Evolutionary conservation across 345 rosid genomes (phyloP).

Genomic region (Melaleuca quinquenervia): DNA sequence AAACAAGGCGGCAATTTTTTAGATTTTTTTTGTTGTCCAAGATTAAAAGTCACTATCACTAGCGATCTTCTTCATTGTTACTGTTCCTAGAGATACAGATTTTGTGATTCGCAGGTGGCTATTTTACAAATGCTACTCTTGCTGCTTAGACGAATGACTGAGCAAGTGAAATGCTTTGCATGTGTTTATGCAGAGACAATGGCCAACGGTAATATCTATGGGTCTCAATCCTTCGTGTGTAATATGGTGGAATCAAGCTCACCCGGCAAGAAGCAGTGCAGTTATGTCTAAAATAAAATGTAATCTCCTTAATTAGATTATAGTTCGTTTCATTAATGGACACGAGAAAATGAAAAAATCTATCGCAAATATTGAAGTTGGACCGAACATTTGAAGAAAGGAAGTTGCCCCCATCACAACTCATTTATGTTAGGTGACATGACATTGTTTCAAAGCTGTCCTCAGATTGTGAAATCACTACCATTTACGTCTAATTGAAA

Average conservation of each 20-base stretch:
- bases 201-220: background rate
- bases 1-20: background rate
- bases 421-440: background rate
- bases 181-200: background rate
- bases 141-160: background rate
- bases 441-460: background rate
- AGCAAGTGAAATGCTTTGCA: background rate
- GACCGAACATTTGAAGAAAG: background rate
- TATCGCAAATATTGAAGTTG: background rate
- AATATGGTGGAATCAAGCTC: background rate
- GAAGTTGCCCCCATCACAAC: background rate
- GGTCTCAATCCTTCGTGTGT: background rate
- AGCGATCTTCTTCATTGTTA: background rate
- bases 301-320: background rate
- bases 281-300: background rate
- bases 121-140: background rate
- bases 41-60: background rate
- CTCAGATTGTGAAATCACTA: background rate
- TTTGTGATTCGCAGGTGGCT: background rate
- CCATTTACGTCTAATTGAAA: background rate
- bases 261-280: no score
- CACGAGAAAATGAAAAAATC: background rate
- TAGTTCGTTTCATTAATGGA: background rate
- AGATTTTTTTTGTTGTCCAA: background rate
- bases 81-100: background rate